Evolutionary conservation across 2,329 filamentous ascomycete species (phyloP).

Genomic region (Fusarium mundagurra): DNA sequence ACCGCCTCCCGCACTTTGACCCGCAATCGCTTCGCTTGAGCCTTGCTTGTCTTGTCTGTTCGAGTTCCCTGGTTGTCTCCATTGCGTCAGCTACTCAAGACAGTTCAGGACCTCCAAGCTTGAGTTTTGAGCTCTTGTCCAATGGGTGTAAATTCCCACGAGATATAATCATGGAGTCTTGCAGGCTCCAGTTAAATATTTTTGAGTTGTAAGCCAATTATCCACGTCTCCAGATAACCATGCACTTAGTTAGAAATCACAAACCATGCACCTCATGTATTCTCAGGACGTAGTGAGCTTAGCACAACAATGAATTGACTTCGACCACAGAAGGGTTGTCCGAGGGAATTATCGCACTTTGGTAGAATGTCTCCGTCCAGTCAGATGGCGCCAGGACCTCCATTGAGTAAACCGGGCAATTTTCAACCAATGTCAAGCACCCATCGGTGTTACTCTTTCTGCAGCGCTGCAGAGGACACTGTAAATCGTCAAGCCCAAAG

Average conservation of each 20-base stretch:
- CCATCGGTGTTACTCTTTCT: constrained; percentile 20
- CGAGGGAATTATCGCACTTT: constrained; percentile 13
- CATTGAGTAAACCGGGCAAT: constrained; percentile 23
- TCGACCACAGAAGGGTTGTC: constrained; percentile 3
- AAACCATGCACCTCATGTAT: neutral
- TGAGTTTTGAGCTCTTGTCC: constrained; percentile 4
- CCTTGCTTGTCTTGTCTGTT: constrained; percentile 19
- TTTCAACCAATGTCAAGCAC: constrained; percentile 33
- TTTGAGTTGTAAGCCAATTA: neutral
- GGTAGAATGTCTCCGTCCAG: constrained; percentile 1
- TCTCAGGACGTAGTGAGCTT: neutral
- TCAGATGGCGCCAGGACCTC: constrained; percentile 13
- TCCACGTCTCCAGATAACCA: neutral
- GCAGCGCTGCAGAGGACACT: constrained; percentile 19
- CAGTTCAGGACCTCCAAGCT: constrained; percentile 1
- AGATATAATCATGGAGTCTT: neutral
- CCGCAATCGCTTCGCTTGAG: constrained; percentile 27
- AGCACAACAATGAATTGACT: constrained; percentile 8
- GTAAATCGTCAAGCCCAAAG: constrained; percentile 27
- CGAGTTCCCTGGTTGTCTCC: constrained; percentile 19
- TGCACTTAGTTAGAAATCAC: neutral
- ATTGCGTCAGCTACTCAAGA: constrained; percentile 37
- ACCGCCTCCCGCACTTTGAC: constrained; percentile 33
- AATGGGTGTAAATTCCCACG: neutral
- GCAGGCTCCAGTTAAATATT: neutral